A percentile compares a stretch with the other conserved stretches of the same genome.
Evolutionary conservation across 2,329 filamentous ascomycete species (phyloP).

Genomic region (Claviceps humidiphila): DNA sequence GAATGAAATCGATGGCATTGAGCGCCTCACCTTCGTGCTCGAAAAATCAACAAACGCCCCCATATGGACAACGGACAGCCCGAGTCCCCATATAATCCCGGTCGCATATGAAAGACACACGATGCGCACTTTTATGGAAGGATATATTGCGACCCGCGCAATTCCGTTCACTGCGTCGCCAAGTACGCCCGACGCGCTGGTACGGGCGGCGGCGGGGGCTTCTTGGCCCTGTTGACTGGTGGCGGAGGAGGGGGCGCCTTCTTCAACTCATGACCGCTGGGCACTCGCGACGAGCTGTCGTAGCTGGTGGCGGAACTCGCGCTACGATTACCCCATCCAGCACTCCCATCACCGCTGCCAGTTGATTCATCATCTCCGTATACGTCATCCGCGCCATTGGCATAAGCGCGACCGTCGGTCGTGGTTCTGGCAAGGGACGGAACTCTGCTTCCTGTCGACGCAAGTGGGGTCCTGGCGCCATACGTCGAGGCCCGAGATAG

Average conservation of each 20-base stretch:
- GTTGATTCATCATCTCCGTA: slow-evolving; percentile 39
- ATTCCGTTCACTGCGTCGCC: slow-evolving; percentile 4
- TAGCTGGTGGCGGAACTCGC: slow-evolving; percentile 44
- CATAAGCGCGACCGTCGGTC: slow-evolving; percentile 19
- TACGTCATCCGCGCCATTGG: slow-evolving; percentile 26
- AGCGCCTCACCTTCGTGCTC: no score
- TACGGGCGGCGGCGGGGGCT: slow-evolving; percentile 23
- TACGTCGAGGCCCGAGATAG: slow-evolving; percentile 2
- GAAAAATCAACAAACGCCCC: no score
- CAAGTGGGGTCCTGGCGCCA: slow-evolving; percentile 4
- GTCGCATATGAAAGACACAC: background rate
- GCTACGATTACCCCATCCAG: slow-evolving; percentile 36
- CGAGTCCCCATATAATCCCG: background rate
- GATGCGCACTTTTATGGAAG: background rate
- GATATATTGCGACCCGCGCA: slow-evolving; percentile 1
- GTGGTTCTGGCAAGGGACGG: slow-evolving; percentile 33
- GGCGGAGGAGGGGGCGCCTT: slow-evolving; percentile 43
- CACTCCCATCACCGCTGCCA: slow-evolving; percentile 36
- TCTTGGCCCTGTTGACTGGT: slow-evolving; percentile 32
- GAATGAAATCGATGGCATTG: background rate
- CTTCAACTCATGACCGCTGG: slow-evolving; percentile 24
- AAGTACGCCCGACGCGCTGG: slow-evolving; percentile 18
- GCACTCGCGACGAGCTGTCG: slow-evolving; percentile 28
- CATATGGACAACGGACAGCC: no score
- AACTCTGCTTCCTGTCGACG: slow-evolving; percentile 11